A percentile compares a stretch with the other conserved stretches of the same genome.
These are phyloP conservation scores for Kwoniella sp. DNA, from an alignment of 768 basidiomycete species.

Conservation along the genomic window DNA sequence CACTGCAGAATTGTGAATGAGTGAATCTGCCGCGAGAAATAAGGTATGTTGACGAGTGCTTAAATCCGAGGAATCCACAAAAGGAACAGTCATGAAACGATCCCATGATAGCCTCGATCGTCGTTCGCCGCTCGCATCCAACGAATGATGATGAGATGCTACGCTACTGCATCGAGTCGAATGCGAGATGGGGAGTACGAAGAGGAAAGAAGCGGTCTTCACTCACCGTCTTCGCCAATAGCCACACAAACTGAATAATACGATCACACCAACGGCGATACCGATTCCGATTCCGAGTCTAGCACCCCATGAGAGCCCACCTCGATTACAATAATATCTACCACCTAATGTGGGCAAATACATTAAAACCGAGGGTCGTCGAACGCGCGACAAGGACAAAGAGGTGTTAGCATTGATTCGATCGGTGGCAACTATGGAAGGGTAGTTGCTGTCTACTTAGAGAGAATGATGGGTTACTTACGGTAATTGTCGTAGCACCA, in stretches of 20 bases:
- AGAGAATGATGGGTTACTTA: not conserved
- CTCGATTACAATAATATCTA: conserved; percentile 37
- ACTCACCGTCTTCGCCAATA: conserved; percentile 49
- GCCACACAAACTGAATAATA: conserved; percentile 34
- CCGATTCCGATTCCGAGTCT: conserved; percentile 53
- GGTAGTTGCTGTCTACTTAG: not conserved
- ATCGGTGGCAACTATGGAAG: not conserved
- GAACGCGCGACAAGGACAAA: too few species aligned
- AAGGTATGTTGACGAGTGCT: too few species aligned
- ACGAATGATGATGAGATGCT: too few species aligned
- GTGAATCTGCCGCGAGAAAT: too few species aligned
- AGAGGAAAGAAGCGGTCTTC: not conserved
- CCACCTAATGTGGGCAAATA: conserved; percentile 18
- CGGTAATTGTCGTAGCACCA: conserved; percentile 21
- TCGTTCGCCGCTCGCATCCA: not conserved
- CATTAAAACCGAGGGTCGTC: too few species aligned
- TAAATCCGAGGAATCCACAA: too few species aligned
- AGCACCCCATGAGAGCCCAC: conserved; percentile 43
- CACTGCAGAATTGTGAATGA: not conserved
- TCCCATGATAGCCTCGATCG: too few species aligned
- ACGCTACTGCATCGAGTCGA: too few species aligned
- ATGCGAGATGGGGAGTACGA: too few species aligned
- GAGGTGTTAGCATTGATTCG: too few species aligned
- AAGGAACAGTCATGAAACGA: too few species aligned
- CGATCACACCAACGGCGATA: conserved; percentile 41